Conservation (phyloP, 2,329 filamentous ascomycete species). For the Trichoderma endophyticum region DNA sequence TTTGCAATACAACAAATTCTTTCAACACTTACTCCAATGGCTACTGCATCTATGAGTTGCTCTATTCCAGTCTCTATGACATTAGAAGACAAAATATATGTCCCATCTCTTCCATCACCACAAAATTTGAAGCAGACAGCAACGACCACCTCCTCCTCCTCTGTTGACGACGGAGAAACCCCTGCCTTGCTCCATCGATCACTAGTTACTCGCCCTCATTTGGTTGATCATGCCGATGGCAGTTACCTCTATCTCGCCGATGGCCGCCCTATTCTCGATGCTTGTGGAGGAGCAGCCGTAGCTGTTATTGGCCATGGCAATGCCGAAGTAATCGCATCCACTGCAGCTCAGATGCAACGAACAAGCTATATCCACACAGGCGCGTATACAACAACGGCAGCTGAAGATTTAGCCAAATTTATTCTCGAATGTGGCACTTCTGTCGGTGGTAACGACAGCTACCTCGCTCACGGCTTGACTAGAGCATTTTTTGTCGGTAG, state of each 20-base stretch:
- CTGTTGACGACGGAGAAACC: not conserved
- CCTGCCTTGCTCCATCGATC: not conserved
- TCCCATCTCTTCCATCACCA: not conserved
- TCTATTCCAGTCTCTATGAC: not conserved
- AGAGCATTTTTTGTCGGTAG: slow-evolving; percentile 2
- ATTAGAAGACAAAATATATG: not conserved
- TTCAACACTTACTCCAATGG: not conserved
- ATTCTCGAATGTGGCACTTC: slow-evolving; percentile 22
- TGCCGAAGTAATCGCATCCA: slow-evolving; percentile 51
- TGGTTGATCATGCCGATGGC: not conserved
- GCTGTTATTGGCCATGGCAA: slow-evolving; percentile 62
- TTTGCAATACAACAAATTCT: not conserved
- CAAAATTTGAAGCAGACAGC: not conserved
- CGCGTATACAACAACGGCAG: slow-evolving; percentile 25
- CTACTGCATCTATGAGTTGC: not conserved
- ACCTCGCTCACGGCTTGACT: not conserved
- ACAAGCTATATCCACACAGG: slow-evolving; percentile 30
- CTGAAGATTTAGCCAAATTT: slow-evolving; percentile 30
- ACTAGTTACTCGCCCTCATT: not conserved
- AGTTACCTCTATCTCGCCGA: slow-evolving; percentile 33
- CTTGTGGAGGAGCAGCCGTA: slow-evolving; percentile 44
- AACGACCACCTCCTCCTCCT: not conserved
- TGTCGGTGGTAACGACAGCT: too few relatives aligned
- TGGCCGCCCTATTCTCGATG: not conserved
- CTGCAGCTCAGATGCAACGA: slow-evolving; percentile 51